phyloP scores from a whole-genome alignment of 495 filamentous ascomycete genomes.

The Pseudoneurospora amorphoporcata region DNA sequence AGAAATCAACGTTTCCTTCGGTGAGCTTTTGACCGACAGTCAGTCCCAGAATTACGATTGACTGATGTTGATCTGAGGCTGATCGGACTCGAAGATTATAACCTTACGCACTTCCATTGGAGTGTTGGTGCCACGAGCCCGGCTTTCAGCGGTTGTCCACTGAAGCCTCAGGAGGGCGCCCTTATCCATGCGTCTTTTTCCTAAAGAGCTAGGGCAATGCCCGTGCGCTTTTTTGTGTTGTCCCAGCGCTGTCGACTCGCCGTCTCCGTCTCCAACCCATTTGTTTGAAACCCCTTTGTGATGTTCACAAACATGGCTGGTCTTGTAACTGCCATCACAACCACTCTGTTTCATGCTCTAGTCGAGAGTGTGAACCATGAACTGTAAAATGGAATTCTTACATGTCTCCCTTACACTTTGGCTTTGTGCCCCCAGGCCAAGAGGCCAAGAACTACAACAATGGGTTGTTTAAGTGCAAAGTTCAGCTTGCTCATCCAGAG shows the following conservation, averaged over 20 bases:
- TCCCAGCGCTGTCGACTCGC: not conserved
- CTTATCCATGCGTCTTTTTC: not conserved
- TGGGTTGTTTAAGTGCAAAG: not conserved
- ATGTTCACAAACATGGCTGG: not conserved
- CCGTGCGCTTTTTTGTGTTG: not conserved
- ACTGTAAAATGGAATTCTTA: not conserved
- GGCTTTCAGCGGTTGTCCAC: not conserved
- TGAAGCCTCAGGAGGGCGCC: not conserved
- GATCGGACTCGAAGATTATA: no score
- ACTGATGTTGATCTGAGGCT: not conserved
- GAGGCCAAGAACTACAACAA: not conserved
- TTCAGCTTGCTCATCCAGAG: not conserved
- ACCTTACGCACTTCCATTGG: not conserved
- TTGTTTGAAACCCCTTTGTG: not conserved
- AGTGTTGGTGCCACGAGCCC: not conserved
- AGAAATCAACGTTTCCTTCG: not conserved
- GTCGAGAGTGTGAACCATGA: not conserved
- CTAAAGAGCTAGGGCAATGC: not conserved
- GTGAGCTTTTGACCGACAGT: not conserved
- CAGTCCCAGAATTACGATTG: not conserved
- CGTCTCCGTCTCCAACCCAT: not conserved
- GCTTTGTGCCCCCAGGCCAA: not conserved
- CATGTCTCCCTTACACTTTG: not conserved
- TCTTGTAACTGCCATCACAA: not conserved
- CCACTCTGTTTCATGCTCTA: not conserved